Conservation (phyloP, 2,329 filamentous ascomycete genomes). For the Xylaria sp. region DNA sequence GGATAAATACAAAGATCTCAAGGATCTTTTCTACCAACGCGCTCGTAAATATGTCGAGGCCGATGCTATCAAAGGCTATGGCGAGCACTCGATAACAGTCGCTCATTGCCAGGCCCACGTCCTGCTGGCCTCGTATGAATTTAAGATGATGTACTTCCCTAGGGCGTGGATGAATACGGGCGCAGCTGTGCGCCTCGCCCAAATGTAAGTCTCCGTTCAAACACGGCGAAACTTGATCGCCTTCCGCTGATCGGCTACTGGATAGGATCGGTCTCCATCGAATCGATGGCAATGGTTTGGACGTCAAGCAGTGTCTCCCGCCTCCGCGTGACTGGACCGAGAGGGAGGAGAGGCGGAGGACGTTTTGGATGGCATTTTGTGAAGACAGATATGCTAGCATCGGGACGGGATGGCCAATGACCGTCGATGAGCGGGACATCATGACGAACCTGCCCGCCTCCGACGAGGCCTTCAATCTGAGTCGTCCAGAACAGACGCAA, state of each 20-base stretch:
- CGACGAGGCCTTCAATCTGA: constrained; percentile 86
- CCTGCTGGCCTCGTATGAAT: constrained; percentile 85
- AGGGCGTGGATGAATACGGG: constrained; percentile 94
- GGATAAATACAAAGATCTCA: constrained; percentile 82
- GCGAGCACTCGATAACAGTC: constrained; percentile 87
- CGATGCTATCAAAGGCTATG: constrained; percentile 92
- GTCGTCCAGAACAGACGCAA: constrained; percentile 76
- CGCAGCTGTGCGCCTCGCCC: constrained; percentile 78
- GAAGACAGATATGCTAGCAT: constrained; percentile 94
- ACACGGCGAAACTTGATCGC: constrained; percentile 50
- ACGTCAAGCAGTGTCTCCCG: constrained; percentile 91
- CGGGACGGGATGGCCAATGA: constrained; percentile 97
- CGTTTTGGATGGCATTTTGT: constrained; percentile 95
- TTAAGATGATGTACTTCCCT: constrained; percentile 98
- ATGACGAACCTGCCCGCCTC: constrained; percentile 84
- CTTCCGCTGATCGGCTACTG: constrained; percentile 62
- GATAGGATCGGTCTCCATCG: constrained; percentile 90
- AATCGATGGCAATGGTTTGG: constrained; percentile 81
- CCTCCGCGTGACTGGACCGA: constrained; percentile 94
- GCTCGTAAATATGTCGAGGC: constrained; percentile 89
- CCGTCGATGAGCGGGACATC: constrained; percentile 90
- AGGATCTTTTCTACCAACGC: constrained; percentile 89
- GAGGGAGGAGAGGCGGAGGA: constrained; percentile 87
- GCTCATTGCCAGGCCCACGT: constrained; percentile 88
- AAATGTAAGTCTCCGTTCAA: constrained; percentile 72